phyloP scores from a whole-genome alignment of 495 filamentous ascomycete species.

The Annulohypoxylon nitens region DNA sequence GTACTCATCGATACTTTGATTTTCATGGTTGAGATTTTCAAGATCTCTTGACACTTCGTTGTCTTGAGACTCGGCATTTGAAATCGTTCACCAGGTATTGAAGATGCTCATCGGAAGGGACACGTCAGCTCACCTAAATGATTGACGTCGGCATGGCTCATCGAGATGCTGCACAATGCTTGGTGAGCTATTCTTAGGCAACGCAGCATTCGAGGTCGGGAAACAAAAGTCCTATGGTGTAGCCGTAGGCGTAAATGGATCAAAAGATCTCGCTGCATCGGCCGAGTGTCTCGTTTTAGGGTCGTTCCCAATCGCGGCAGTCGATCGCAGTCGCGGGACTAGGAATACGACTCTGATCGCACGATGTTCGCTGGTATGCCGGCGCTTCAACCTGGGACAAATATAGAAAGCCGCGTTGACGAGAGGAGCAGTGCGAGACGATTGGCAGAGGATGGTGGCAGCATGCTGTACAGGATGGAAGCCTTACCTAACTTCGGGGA shows the following conservation, averaged over 20 bases:
- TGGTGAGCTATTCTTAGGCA: slow-evolving; percentile 2
- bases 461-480: slow-evolving; percentile 21
- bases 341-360: slow-evolving; percentile 39
- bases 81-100: background rate
- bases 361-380: slow-evolving; percentile 9
- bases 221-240: slow-evolving; percentile 49
- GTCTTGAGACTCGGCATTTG: background rate
- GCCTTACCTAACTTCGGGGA: slow-evolving; percentile 35
- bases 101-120: slow-evolving; percentile 9
- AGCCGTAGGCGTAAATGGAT: slow-evolving; percentile 20
- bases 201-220: background rate
- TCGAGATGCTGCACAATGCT: slow-evolving; percentile 23
- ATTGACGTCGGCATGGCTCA: slow-evolving; percentile 22
- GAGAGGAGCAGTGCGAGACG: slow-evolving; percentile 4
- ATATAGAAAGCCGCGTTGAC: slow-evolving; percentile 38
- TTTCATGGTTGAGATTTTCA: background rate
- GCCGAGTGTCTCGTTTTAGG: slow-evolving; percentile 28
- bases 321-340: slow-evolving; percentile 23
- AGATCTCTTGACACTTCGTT: background rate
- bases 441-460: slow-evolving; percentile 33
- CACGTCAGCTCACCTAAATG: slow-evolving; percentile 33
- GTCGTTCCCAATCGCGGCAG: slow-evolving; percentile 18
- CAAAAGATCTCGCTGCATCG: slow-evolving; percentile 32
- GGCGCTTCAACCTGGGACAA: slow-evolving; percentile 33
- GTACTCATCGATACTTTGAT: background rate